Evolutionary conservation across 2,329 filamentous ascomycete genomes (phyloP).

Genomic region (Stemphylium beticola): DNA sequence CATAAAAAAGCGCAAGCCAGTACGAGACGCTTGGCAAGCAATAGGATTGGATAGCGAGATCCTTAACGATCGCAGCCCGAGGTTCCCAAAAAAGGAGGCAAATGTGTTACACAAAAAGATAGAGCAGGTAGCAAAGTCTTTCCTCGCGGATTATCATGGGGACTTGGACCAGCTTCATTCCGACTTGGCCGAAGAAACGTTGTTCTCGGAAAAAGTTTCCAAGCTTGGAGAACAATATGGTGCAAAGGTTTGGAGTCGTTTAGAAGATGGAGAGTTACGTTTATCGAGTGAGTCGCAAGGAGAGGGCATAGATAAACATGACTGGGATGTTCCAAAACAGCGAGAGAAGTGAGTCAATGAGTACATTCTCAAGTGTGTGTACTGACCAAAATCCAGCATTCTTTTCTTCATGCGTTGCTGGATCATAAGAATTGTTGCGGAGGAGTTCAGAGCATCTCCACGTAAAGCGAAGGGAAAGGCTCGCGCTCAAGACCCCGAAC

Average conservation of each 20-base stretch:
- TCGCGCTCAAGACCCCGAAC: neutral
- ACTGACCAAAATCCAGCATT: conserved; percentile 9
- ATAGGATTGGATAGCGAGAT: conserved; percentile 12
- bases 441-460: neutral
- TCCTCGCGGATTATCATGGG: neutral
- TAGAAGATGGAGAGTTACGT: conserved; percentile 2
- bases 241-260: conserved; percentile 10
- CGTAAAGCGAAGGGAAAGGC: conserved; percentile 10
- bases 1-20: conserved; percentile 9
- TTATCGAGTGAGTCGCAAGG: conserved; percentile 1
- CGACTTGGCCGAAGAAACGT: conserved; percentile 6
- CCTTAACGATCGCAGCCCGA: conserved; percentile 1
- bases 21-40: conserved; percentile 9
- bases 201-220: conserved; percentile 4
- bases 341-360: conserved; percentile 8
- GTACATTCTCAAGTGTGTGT: no score
- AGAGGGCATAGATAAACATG: neutral
- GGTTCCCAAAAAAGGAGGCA: conserved; percentile 11
- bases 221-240: conserved; percentile 13
- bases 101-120: conserved; percentile 13
- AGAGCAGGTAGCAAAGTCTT: conserved; percentile 13
- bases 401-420: conserved; percentile 21
- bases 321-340: conserved; percentile 8
- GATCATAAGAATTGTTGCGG: conserved; percentile 9
- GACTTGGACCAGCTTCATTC: neutral